These are phyloP conservation scores for Neltuma alba DNA, from an alignment of 306 rosid genomes.

Conservation along the genomic window DNA sequence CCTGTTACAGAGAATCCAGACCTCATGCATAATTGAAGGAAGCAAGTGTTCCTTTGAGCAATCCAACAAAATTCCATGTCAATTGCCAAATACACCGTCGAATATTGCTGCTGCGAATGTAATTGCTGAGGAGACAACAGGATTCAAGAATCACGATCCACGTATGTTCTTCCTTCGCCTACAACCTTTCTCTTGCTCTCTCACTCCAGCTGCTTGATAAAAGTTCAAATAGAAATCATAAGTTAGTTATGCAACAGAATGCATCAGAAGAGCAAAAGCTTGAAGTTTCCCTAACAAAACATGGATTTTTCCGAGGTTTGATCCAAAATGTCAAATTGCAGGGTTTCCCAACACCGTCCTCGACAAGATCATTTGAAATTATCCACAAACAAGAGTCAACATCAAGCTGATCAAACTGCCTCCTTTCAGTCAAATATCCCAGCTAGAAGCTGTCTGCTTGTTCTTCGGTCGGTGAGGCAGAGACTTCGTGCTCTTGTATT, in stretches of 20 bases:
- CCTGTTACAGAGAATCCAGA: neutral
- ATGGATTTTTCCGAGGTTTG: neutral
- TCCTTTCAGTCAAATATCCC: slow-evolving; percentile 23
- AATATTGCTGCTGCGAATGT: too few relatives aligned
- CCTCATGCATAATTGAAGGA: neutral
- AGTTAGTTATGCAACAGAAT: neutral
- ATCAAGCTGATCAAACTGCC: neutral
- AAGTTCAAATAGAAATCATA: neutral
- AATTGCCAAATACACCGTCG: neutral
- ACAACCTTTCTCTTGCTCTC: neutral
- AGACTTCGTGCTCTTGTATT: neutral
- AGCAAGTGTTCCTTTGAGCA: neutral
- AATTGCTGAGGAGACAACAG: too few relatives aligned
- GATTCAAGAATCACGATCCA: neutral
- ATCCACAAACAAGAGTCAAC: neutral
- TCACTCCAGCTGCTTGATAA: neutral
- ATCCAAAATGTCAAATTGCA: slow-evolving; percentile 3
- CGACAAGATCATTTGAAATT: neutral
- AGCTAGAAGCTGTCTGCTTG: neutral
- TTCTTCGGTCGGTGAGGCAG: neutral
- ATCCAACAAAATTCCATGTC: neutral
- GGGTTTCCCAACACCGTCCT: neutral
- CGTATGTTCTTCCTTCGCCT: neutral
- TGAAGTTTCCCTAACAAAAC: neutral
- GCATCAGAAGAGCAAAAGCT: neutral